Percentiles rank a stretch among this genome's conserved stretches.
These are phyloP conservation scores for Fusarium pilosicola DNA, from an alignment of 2,329 filamentous ascomycete genomes.

Conservation along the genomic window DNA sequence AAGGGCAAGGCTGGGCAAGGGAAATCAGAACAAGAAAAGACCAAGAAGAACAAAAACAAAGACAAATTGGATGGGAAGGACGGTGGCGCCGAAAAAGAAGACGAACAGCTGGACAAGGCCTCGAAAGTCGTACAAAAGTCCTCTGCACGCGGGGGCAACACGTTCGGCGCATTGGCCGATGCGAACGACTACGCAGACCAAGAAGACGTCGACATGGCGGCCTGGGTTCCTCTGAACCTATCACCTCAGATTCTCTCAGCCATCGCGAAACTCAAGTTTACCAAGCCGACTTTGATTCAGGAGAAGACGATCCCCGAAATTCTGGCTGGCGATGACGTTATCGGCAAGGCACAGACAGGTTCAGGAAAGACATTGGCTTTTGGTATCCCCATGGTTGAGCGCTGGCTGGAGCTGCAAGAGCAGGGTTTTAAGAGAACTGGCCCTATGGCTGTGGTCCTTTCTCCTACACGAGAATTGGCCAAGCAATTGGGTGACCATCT, in stretches of 20 bases:
- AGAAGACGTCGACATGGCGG: constrained; percentile 74
- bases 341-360: constrained; percentile 95
- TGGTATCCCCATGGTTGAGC: constrained; percentile 90
- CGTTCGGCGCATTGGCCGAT: constrained; percentile 67
- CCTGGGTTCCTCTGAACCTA: constrained; percentile 80
- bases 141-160: constrained; percentile 55
- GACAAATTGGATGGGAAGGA: constrained; percentile 47
- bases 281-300: constrained; percentile 85
- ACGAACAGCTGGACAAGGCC: constrained; percentile 48
- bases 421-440: constrained; percentile 45
- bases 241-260: constrained; percentile 77
- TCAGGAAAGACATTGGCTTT: constrained; percentile 98
- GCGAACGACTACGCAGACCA: constrained; percentile 65
- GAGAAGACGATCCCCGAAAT: constrained; percentile 82
- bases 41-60: constrained; percentile 37
- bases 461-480: constrained; percentile 91
- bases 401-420: constrained; percentile 69
- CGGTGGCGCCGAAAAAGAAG: constrained; percentile 35
- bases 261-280: constrained; percentile 82
- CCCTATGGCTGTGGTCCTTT: constrained; percentile 83
- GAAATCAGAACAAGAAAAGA: constrained; percentile 40
- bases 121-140: constrained; percentile 50
- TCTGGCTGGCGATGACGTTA: constrained; percentile 84
- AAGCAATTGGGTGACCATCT: constrained; percentile 91
- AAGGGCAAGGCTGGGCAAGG: constrained; percentile 48